Conservation (phyloP, 768 basidiomycete species). For the Panus rudis region DNA sequence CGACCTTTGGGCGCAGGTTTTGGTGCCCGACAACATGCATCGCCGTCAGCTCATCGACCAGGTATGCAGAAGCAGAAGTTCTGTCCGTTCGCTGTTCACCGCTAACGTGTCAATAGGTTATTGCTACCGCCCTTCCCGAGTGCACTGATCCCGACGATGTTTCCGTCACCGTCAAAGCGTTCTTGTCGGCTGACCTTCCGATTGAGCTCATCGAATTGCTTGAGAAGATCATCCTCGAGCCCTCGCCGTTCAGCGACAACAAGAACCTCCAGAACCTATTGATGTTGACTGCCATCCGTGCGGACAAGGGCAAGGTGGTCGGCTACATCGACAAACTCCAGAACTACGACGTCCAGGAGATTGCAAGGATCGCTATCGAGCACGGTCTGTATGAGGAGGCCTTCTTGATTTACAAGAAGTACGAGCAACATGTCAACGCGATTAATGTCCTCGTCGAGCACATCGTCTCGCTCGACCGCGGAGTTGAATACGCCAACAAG, state of each 20-base stretch:
- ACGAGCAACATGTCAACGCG: conserved; percentile 90
- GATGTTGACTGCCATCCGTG: conserved; percentile 90
- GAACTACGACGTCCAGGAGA: conserved; percentile 91
- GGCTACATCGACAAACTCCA: conserved; percentile 96
- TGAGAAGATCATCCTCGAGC: conserved; percentile 98
- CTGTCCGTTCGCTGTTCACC: not conserved
- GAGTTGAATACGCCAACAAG: conserved; percentile 92
- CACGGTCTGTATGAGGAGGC: conserved; percentile 96
- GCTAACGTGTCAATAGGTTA: conserved; percentile 45
- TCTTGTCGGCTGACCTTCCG: conserved; percentile 94
- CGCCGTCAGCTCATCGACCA: conserved; percentile 93
- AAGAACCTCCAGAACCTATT: conserved; percentile 93
- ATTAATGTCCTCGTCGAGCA: conserved; percentile 98
- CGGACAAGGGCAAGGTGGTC: conserved; percentile 98
- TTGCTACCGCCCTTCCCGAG: conserved; percentile 93
- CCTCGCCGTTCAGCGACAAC: conserved; percentile 97
- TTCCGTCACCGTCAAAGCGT: conserved; percentile 96
- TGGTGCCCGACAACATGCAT: conserved; percentile 82
- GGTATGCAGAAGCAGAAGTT: conserved; percentile 36
- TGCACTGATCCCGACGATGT: conserved; percentile 98
- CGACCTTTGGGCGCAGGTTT: conserved; percentile 95
- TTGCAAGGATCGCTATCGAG: conserved; percentile 94
- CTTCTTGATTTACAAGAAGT: conserved; percentile 95
- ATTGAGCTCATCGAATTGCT: conserved; percentile 94
- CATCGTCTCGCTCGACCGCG: conserved; percentile 95